Conservation (phyloP, 1,284 basidiomycete genomes). For the Moesziomyces sp. region DNA sequence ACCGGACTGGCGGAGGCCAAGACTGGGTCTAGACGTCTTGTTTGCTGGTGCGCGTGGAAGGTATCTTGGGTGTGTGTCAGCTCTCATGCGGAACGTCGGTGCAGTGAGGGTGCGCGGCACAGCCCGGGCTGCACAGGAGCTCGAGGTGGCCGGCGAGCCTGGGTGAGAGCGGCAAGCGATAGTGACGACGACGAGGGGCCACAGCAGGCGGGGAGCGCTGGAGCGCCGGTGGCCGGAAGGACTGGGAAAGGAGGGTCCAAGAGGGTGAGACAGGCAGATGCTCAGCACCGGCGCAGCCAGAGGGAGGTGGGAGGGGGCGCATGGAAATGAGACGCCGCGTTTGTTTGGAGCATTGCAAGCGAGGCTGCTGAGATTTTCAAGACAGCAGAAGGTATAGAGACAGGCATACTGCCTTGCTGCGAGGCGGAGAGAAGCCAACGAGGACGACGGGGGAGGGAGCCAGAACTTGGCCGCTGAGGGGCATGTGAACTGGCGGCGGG, state of each 20-base stretch:
- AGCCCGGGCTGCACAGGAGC: too few relatives aligned
- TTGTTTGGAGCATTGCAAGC: slow-evolving; percentile 29
- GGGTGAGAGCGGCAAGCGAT: too few relatives aligned
- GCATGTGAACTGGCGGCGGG: too few relatives aligned
- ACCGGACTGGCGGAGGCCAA: not conserved
- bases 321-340: slow-evolving; percentile 35
- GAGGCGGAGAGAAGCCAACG: not conserved
- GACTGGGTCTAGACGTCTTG: slow-evolving; percentile 8
- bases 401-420: too few relatives aligned
- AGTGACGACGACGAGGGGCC: too few relatives aligned
- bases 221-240: not conserved
- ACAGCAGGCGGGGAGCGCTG: not conserved
- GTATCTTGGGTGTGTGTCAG: slow-evolving; percentile 1
- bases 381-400: not conserved
- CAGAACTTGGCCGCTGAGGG: too few relatives aligned
- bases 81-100: not conserved
- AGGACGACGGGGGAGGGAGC: not conserved
- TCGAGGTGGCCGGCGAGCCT: too few relatives aligned
- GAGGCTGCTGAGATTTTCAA: slow-evolving; percentile 1
- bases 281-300: slow-evolving; percentile 5
- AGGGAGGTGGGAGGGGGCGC: slow-evolving; percentile 6
- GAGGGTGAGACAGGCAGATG: not conserved
- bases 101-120: too few relatives aligned
- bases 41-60: slow-evolving; percentile 1
- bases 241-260: slow-evolving; percentile 1